Base-by-base conservation (phyloP, 805 yeast species). In the Millerozyma acaciae region DNA sequence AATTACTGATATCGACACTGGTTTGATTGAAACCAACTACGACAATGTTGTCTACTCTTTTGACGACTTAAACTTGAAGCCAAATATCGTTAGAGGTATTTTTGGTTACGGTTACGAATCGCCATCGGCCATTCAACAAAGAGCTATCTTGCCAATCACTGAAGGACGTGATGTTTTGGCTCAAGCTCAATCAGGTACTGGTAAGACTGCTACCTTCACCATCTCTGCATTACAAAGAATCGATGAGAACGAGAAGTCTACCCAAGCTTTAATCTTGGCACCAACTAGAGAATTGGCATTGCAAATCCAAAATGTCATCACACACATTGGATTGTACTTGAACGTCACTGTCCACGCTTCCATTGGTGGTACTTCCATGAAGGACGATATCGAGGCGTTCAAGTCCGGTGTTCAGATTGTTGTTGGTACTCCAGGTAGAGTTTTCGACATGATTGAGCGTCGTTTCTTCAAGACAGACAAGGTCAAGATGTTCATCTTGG, bases 371-470 rank as follows among this genome's bases (percentile, higher is more conserved):
- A 90, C 95, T 42, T 76, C 86, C 40, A 76, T 87, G 60, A 79
- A 80, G 41, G 93, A 88, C 46, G 98, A 93, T 70, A 73, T 84
- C 45, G 84, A 80, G 61, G 87, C 84, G 47, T 76, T 93, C 60
- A 74, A 76, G 53, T 76, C 77, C 44, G 95, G 95, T 48, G 94
- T 84, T 45, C 97, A 90, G 69, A 76, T 90, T 39, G 94, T 93
- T 38, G 90, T 88, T 53, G 98, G 97, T 59, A 93, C 98, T 39
- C 98, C 98, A 51, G 98, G 98, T 57, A 80, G 98, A 70, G 97
- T 93, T 45, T 77, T 72, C 54, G 97, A 93, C 65, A 87, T 93
- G 90, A 89, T 93, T 58, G 84, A 85, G 66, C 79, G 97, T 62
- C 76, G 95, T 55, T 73, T 71, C 67, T 79, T 93, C 65, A 79